Evolutionary conservation across 2,329 filamentous ascomycete species (phyloP), one percentile per base, ranked within the genome.

Genomic region (Neofusicoccum kwambonambiense): DNA sequence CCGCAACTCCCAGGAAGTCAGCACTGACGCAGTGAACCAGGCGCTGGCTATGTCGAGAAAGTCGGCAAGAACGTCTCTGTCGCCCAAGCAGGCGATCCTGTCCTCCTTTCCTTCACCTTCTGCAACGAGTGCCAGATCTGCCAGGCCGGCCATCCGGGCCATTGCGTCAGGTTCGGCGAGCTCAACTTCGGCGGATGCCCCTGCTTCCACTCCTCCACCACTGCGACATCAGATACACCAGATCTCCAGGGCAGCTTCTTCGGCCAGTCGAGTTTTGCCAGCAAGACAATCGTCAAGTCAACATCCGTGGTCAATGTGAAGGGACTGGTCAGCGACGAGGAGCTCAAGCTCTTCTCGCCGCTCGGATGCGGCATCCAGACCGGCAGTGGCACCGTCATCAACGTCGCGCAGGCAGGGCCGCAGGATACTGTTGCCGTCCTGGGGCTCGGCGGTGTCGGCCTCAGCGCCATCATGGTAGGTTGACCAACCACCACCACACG

Each of bases 101-200:
- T 83, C 4, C 70, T 84, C 13, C 72, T 83, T 4, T 82, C 80
- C 15, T 84, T 82, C 69, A 75, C 77, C n/a, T 80, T 76, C 64
- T 84, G 82, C 72, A 69, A 74, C 3, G 67, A 68, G 3, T 86
- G 84, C 72, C 73, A 80, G n/a, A 75, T 79, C 13, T 86, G 84
- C 72, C 74, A 74, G n/a, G 73, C 73, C 0, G 78, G 78, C 4
- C 76, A 79, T 35, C 78, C 79, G 0, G 80, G 81, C 0, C 80
- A 85, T 70, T 87, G 84, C 74, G 68, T 72, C 54, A 69, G 75
- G n/a, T 85, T 83, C 70, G 79, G 78, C 58, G 72, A 76, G 4
- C 76, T 81, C 67, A 86, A 86, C 70, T 76, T 81, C 63, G 72
- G 73, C 61, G 68, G 69, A 5, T 69, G 66, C 57, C 65, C 62